phyloP scores from a whole-genome alignment of 257 asterid genomes.

The Thymus quinquecostatus region DNA sequence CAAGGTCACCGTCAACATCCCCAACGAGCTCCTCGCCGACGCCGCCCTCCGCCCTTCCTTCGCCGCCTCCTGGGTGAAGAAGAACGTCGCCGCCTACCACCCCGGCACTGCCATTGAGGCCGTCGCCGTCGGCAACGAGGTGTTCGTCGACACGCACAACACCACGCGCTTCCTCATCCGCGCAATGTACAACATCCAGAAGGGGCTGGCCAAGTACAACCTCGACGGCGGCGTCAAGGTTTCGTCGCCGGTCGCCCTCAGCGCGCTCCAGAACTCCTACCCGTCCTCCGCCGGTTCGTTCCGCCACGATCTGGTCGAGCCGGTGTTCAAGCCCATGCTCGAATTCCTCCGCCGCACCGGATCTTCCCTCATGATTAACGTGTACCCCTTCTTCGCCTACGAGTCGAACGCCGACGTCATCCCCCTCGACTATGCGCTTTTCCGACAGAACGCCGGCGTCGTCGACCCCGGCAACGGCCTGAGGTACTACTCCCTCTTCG shows the following conservation, averaged over 20 bases:
- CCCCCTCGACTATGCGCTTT: conserved; percentile 79
- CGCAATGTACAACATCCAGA: conserved; percentile 73
- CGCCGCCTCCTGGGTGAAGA: conserved; percentile 65
- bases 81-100: conserved; percentile 62
- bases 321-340: conserved; percentile 76
- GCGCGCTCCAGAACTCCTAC: conserved; percentile 80
- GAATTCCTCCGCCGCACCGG: conserved; percentile 78
- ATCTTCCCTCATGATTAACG: conserved; percentile 76
- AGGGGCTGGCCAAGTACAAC: conserved; percentile 59
- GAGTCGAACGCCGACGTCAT: conserved; percentile 83
- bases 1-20: conserved; percentile 70
- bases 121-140: conserved; percentile 93
- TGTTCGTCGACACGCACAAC: conserved; percentile 74
- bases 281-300: conserved; percentile 89
- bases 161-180: conserved; percentile 72
- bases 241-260: conserved; percentile 82
- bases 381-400: conserved; percentile 85
- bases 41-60: conserved; percentile 73
- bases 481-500: conserved; percentile 71
- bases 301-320: conserved; percentile 57
- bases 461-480: conserved; percentile 75
- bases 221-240: conserved; percentile 56
- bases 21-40: conserved; percentile 77
- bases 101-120: conserved; percentile 78
- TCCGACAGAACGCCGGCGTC: conserved; percentile 73